These are phyloP conservation scores for Haemoproteus tartakovskyi DNA, from an alignment of 169 alveolate species.

Conservation along the genomic window DNA sequence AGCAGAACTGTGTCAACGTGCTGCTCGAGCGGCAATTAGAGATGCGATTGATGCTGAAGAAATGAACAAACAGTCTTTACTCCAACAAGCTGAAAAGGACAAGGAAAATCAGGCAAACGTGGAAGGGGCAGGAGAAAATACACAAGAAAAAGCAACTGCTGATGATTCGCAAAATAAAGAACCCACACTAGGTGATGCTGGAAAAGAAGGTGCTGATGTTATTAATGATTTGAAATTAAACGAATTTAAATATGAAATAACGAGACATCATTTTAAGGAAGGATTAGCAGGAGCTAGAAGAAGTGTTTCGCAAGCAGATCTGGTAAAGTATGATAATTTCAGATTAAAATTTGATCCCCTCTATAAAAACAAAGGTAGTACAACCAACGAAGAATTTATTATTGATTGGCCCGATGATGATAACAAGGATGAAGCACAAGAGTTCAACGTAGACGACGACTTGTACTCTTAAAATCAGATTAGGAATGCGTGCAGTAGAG, in stretches of 20 bases:
- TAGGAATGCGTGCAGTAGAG: too few species aligned
- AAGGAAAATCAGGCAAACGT: constrained; percentile 46
- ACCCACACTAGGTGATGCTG: too few species aligned
- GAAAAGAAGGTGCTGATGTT: too few species aligned
- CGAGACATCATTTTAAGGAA: constrained; percentile 98
- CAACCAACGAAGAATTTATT: constrained; percentile 81
- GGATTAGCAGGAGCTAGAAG: constrained; percentile 97
- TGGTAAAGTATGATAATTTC: constrained; percentile 93
- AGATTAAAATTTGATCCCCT: constrained; percentile 98
- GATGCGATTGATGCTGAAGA: constrained; percentile 91
- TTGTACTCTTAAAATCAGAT: constrained; percentile 46
- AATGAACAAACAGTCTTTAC: constrained; percentile 69
- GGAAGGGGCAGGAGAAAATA: constrained; percentile 67
- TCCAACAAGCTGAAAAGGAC: constrained; percentile 66
- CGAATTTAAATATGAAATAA: constrained; percentile 92
- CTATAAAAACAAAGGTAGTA: constrained; percentile 91
- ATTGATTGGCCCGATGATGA: constrained; percentile 92
- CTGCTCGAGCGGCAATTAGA: constrained; percentile 99
- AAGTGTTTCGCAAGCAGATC: constrained; percentile 92
- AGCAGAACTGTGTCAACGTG: constrained; percentile 98
- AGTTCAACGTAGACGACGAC: constrained; percentile 56
- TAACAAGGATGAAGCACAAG: constrained; percentile 61
- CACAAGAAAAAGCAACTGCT: constrained; percentile 1
- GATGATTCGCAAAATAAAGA: constrained; percentile 67
- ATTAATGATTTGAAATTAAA: too few species aligned